Percentiles rank a stretch among this genome's conserved stretches.
These are phyloP conservation scores for Yamadazyma tumulicola DNA, from an alignment of 805 yeast genomes.

Conservation along the genomic window DNA sequence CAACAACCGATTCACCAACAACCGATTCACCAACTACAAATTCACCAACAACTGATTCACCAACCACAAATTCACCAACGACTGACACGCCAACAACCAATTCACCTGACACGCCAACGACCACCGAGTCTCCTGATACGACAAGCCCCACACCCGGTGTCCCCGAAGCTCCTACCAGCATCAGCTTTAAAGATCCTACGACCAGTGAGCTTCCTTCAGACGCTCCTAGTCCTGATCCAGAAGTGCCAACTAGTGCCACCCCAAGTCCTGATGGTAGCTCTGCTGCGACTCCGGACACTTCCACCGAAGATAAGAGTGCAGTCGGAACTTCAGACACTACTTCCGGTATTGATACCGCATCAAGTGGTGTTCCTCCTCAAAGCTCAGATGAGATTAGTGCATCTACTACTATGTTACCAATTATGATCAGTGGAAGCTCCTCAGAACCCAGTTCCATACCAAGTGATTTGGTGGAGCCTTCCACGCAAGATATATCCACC, in stretches of 20 bases:
- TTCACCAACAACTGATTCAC: slow-evolving; percentile 1
- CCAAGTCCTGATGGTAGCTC: not conserved
- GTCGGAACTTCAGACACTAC: not conserved
- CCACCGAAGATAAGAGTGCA: not conserved
- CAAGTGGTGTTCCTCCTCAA: not conserved
- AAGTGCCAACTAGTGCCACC: not conserved
- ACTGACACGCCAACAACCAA: slow-evolving; percentile 4
- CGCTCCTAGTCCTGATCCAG: not conserved
- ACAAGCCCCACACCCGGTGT: slow-evolving; percentile 1
- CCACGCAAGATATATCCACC: slow-evolving; percentile 5
- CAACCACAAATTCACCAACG: slow-evolving; percentile 3
- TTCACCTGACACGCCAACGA: slow-evolving; percentile 1
- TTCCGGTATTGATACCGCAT: not conserved
- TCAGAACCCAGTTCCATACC: no score
- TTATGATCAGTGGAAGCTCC: no score
- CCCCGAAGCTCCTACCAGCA: slow-evolving; percentile 2
- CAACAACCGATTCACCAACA: not conserved
- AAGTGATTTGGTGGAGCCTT: no score
- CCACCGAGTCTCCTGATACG: slow-evolving; percentile 3
- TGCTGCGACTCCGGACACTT: not conserved
- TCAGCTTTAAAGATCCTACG: slow-evolving; percentile 1
- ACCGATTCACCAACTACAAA: not conserved
- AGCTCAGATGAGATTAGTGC: no score
- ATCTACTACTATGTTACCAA: no score
- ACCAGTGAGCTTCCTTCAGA: slow-evolving; percentile 1